Percentiles rank a stretch among this genome's conserved stretches.
These are phyloP conservation scores for Brassica juncea DNA, from an alignment of 345 rosid genomes.

Conservation along the genomic window DNA sequence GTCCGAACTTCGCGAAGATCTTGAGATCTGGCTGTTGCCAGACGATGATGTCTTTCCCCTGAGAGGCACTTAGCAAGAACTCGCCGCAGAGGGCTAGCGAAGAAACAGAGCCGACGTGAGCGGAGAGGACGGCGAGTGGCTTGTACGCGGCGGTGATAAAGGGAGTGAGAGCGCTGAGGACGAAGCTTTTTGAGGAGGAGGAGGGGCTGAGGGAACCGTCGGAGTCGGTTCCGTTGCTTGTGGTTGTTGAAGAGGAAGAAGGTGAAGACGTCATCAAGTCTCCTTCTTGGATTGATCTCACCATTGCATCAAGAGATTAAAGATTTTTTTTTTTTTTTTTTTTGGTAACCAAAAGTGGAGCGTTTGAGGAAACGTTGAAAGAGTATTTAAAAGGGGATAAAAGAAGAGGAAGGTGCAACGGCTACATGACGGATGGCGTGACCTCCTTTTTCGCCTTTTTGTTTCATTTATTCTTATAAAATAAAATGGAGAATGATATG, in stretches of 20 bases:
- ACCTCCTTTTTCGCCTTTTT: conserved; percentile 12
- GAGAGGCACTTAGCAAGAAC: conserved; percentile 86
- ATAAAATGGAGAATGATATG: not conserved
- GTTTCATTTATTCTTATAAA: not conserved
- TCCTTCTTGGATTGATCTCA: conserved; percentile 35
- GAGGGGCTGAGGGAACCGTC: conserved; percentile 56
- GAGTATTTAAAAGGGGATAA: conserved; percentile 32
- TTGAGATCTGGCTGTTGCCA: conserved; percentile 98
- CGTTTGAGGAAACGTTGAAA: conserved; percentile 15
- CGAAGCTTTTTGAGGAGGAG: conserved; percentile 44
- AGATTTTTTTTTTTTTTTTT: not conserved
- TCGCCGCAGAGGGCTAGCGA: conserved; percentile 87
- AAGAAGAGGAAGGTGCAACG: conserved; percentile 55
- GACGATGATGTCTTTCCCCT: conserved; percentile 93
- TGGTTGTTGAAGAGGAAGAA: conserved; percentile 51
- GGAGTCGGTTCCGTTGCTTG: conserved; percentile 49
- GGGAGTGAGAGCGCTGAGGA: conserved; percentile 41
- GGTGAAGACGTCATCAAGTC: conserved; percentile 53
- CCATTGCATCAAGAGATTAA: conserved; percentile 22
- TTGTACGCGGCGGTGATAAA: conserved; percentile 48
- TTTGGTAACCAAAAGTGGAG: conserved; percentile 25
- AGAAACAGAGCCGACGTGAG: conserved; percentile 79
- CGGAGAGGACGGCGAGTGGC: conserved; percentile 73
- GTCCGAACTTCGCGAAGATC: conserved; percentile 84
- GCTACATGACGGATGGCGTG: conserved; percentile 56